phyloP scores from a whole-genome alignment of 441 rosid genomes.

The Syzygium malaccense region DNA sequence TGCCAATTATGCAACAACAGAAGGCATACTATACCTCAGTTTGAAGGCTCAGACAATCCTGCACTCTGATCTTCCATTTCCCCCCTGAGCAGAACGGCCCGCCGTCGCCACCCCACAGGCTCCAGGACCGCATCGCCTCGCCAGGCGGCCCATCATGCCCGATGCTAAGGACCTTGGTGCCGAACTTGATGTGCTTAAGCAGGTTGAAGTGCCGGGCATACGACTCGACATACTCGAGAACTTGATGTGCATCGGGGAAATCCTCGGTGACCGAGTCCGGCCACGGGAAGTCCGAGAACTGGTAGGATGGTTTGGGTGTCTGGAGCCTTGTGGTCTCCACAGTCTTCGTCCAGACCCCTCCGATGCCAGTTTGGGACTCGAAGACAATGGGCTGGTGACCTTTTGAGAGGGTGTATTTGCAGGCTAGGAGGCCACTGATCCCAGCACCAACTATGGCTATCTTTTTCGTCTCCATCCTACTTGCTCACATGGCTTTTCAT shows the following conservation, averaged over 20 bases:
- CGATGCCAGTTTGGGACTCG: slow-evolving; percentile 20
- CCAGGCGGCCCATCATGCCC: neutral
- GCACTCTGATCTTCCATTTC: slow-evolving; percentile 9
- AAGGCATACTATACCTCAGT: neutral
- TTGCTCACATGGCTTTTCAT: neutral
- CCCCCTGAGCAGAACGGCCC: neutral
- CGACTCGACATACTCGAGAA: slow-evolving; percentile 14
- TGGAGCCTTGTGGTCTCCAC: slow-evolving; percentile 28
- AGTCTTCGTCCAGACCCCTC: slow-evolving; percentile 32
- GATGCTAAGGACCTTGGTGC: slow-evolving; percentile 19
- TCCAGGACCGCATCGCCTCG: slow-evolving; percentile 3
- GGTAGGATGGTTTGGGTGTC: slow-evolving; percentile 4
- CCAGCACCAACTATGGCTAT: slow-evolving; percentile 37
- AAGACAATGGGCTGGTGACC: slow-evolving; percentile 28
- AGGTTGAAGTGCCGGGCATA: slow-evolving; percentile 25
- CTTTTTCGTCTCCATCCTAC: neutral
- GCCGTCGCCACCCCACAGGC: slow-evolving; percentile 8
- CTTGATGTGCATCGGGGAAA: slow-evolving; percentile 14
- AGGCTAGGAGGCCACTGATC: slow-evolving; percentile 34
- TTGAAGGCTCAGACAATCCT: neutral
- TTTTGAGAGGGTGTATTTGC: slow-evolving; percentile 24
- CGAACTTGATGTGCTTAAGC: slow-evolving; percentile 14
- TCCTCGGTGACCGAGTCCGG: slow-evolving; percentile 9
- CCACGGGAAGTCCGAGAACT: slow-evolving; percentile 45
- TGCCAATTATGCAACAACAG: neutral